Percentiles rank a stretch among this genome's conserved stretches.
These are phyloP conservation scores for Exophiala sp. DNA, from an alignment of 2,329 filamentous ascomycete species.

Conservation along the genomic window DNA sequence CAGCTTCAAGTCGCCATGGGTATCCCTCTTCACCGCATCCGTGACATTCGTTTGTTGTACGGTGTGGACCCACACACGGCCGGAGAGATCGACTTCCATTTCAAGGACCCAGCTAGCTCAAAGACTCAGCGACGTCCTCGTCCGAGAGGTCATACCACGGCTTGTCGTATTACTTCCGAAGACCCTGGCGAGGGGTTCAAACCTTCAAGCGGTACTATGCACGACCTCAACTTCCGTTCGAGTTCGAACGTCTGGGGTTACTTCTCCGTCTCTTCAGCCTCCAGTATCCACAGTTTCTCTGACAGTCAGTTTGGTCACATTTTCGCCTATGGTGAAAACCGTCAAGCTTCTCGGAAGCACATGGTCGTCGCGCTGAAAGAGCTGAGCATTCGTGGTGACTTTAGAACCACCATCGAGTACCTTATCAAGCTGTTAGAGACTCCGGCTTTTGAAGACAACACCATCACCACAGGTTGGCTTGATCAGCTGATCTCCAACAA, in stretches of 20 bases:
- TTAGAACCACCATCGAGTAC: conserved; percentile 97
- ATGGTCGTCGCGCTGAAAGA: conserved; percentile 99
- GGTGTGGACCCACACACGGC: conserved; percentile 85
- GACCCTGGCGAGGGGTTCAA: conserved; percentile 99
- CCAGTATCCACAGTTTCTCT: conserved; percentile 98
- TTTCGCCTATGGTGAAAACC: conserved; percentile 97
- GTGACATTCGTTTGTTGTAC: conserved; percentile 93
- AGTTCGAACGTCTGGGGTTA: conserved; percentile 99
- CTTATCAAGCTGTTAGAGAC: conserved; percentile 98
- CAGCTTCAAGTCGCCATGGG: conserved; percentile 99
- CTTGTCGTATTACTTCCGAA: conserved; percentile 98
- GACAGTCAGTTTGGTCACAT: conserved; percentile 99
- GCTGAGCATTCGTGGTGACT: conserved; percentile 98
- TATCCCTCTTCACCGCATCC: conserved; percentile 89
- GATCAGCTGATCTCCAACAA: conserved; percentile 98
- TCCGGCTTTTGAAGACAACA: conserved; percentile 97
- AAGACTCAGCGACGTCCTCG: conserved; percentile 83
- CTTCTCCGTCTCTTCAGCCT: conserved; percentile 95
- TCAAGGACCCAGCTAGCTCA: conserved; percentile 78
- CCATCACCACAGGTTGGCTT: conserved; percentile 97
- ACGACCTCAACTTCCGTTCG: conserved; percentile 97
- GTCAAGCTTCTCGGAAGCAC: conserved; percentile 92
- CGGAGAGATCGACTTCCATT: conserved; percentile 93
- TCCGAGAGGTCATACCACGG: conserved; percentile 95
- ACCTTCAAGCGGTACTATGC: conserved; percentile 97